Evolutionary conservation across 1,139 yeast species (phyloP), one percentile per base, ranked within the genome.

Genomic region (Lodderomyces metapsilosis): DNA sequence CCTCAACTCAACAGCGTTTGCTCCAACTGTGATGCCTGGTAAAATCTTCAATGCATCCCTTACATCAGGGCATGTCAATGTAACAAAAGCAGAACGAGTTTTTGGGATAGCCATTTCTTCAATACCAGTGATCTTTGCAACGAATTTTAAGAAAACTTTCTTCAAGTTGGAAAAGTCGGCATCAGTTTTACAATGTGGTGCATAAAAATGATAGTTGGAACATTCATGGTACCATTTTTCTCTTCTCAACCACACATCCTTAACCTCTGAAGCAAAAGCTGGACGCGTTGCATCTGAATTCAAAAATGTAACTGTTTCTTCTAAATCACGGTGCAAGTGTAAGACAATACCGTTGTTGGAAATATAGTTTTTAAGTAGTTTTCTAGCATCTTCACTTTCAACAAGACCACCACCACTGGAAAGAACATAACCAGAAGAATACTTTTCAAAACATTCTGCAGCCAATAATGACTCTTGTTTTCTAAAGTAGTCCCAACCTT

Each of bases 381-480:
- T 69, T 53, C 98, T 78, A 7, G 94, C 82, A n/a, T 61, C 75
- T 10, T 74, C 75, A 24, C 78, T 76, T 63, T 92, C 98, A 27
- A 92, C 96, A 49, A 94, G 75, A 6, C 99, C 99, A 34, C 99
- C 99, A 27, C 99, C 99, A 42, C 97, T 88, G 1, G 98, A 88
- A 41, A 89, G 74, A 27, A 92, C 86, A 53, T 81, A 73, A 2
- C 86, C 87, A 2, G 65, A 60, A 4, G 80, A 68, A 52, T 74
- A 68, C 23, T 71, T 62, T 1, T 56, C 50, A 36, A 88, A 56
- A 28, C 75, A 68, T 36, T 79, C 77, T 38, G 74, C 62, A 45
- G 88, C 78, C 34, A 86, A 65, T 32, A 64, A 66, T 3, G 83
- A 64, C 61, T 94, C 99, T 43, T 72, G 65, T 34, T 62, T 67